Evolutionary conservation across 139 green algal genomes (phyloP).

Genomic region (Coelastrella sp.): DNA sequence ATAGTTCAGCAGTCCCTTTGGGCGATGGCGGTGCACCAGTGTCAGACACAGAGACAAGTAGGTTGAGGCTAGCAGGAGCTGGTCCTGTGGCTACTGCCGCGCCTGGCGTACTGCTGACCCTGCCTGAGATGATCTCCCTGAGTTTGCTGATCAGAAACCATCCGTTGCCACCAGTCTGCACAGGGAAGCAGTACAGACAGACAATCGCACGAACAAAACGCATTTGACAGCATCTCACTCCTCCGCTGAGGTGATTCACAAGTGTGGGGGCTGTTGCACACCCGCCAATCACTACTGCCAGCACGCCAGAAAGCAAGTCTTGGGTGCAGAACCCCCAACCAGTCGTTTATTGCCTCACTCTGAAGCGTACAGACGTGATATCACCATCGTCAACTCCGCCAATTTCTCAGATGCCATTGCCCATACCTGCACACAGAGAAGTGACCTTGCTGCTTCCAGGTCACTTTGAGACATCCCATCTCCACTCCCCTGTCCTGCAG

Average conservation of each 20-base stretch:
- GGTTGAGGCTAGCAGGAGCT: background rate
- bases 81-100: background rate
- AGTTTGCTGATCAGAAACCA: constrained; percentile 52
- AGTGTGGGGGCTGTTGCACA: too few species aligned
- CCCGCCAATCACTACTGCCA: too few species aligned
- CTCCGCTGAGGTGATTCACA: too few species aligned
- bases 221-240: too few species aligned
- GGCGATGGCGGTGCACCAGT: background rate
- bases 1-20: background rate
- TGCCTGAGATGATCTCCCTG: constrained; percentile 28
- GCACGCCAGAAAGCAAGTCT: too few species aligned
- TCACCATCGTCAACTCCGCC: too few species aligned
- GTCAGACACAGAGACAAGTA: background rate
- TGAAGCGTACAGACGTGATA: too few species aligned
- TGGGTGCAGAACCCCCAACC: too few species aligned
- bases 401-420: background rate
- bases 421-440: constrained; percentile 41
- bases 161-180: constrained; percentile 55
- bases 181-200: too few species aligned
- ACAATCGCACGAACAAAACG: too few species aligned
- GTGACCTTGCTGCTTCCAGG: constrained; percentile 17
- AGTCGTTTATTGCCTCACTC: too few species aligned
- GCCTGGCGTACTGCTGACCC: background rate
- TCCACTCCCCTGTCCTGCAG: background rate
- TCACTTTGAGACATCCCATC: background rate